Base-by-base conservation (phyloP, 306 rosid species). In the Comarum palustre region DNA sequence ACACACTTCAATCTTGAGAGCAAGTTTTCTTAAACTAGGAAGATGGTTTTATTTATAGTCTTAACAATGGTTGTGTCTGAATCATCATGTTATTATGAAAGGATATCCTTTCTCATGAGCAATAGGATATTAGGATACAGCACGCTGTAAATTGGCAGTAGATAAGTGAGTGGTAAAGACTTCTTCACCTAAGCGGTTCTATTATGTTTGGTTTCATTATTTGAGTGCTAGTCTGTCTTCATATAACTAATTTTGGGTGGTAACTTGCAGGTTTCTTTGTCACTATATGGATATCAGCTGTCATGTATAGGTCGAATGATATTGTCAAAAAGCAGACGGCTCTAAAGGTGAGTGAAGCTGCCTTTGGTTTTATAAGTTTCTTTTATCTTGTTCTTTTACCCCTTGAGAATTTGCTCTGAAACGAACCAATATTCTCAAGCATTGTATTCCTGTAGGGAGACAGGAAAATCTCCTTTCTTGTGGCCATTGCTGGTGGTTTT, bases 251-350 rank as follows among this genome's bases (percentile, higher is more conserved):
- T 55, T 6, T 52, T 61, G 74, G 47, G 19, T 42, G 42, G 11
- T 31, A 71, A 84, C 78, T 76, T 88, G 83, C 89, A 89, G 97
- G 96, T 72, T 91, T 91, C 82, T 87, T 95, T 81, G 82, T 88
- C 58, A 87, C 90, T 60, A 83, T 91, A 73, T 86, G 97, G 89
- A 77, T 91, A 76, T 86, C 96, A 39, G 97, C 90, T 83, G 88
- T 95, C 77, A 86, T 95, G 99, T 86, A 80, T 72, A 90, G 89
- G 82, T 90, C 99, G 19, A 95, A 88, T 75, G 96, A 95, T 81
- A 75, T 92, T 72, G 89, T 95, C 32, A 85, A 84, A 84, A 88
- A 86, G 83, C 99, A 95, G 87, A 95, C 97, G 51, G 87, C 97
- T 81, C 80, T 95, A 60, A 95, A 91, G 97, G 99, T 95, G 55